phyloP scores from a whole-genome alignment of 2,329 filamentous ascomycete species.

The Tolypocladium pustulatum region DNA sequence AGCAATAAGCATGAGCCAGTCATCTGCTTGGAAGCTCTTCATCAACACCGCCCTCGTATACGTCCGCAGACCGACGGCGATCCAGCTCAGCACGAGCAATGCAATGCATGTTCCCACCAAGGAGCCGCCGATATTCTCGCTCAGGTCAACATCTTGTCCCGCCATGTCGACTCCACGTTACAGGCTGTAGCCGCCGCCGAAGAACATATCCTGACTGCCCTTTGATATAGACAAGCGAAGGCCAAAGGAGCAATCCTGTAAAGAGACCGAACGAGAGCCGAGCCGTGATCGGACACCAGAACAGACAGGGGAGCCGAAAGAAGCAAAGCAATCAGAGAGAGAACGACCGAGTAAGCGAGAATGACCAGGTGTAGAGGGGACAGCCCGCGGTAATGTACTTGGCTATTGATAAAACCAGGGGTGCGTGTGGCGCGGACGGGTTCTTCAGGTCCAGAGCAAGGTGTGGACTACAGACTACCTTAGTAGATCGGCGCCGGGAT shows the following conservation, averaged over 20 bases:
- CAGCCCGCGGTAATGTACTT: neutral
- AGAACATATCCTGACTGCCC: neutral
- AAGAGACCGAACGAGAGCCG: too few relatives aligned
- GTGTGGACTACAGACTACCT: neutral
- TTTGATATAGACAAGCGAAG: neutral
- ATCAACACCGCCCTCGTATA: constrained; percentile 33
- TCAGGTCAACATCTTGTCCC: constrained; percentile 19
- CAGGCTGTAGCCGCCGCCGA: neutral
- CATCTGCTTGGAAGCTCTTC: constrained; percentile 36
- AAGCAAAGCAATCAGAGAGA: neutral
- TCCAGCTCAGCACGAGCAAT: constrained; percentile 29
- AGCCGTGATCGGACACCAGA: neutral
- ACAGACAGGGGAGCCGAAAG: neutral
- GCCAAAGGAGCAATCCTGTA: neutral
- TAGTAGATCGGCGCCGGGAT: neutral
- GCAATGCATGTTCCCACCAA: constrained; percentile 24
- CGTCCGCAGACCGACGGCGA: constrained; percentile 30
- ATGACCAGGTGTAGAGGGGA: neutral
- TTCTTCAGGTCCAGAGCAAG: neutral
- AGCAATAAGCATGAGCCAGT: constrained; percentile 41
- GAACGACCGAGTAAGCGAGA: neutral
- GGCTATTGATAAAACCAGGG: neutral
- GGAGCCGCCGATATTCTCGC: constrained; percentile 26
- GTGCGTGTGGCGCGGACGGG: neutral
- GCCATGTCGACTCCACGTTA: constrained; percentile 16